Percentiles rank a stretch among this genome's conserved stretches.
These are phyloP conservation scores for Blastomyces emzantsi DNA, from an alignment of 2,329 filamentous ascomycete genomes.

Conservation along the genomic window DNA sequence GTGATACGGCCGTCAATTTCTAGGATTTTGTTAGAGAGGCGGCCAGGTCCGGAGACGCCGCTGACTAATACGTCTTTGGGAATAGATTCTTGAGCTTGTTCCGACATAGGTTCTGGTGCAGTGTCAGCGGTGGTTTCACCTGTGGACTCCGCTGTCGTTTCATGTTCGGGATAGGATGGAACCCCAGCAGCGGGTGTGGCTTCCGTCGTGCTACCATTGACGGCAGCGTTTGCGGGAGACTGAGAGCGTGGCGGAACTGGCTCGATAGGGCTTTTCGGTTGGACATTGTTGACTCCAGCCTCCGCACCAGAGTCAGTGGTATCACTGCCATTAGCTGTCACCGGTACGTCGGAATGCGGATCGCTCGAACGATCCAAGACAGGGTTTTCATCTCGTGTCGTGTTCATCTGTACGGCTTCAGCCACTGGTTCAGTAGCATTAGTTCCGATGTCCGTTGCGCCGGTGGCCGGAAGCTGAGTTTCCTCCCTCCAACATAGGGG, in stretches of 20 bases:
- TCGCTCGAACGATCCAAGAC: no score
- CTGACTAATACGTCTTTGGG: constrained; percentile 21
- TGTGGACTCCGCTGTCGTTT: background rate
- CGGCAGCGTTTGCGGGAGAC: background rate
- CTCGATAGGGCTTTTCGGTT: background rate
- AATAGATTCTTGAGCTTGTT: background rate
- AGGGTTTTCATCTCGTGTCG: background rate
- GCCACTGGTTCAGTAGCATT: background rate
- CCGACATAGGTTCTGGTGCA: no score
- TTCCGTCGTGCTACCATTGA: background rate
- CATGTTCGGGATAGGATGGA: no score
- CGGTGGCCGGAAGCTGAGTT: background rate
- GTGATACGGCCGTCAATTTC: constrained; percentile 33
- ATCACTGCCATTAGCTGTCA: background rate
- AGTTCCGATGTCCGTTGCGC: background rate
- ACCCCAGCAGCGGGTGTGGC: background rate
- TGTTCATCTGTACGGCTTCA: background rate
- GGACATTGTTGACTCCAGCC: background rate
- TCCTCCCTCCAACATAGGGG: background rate
- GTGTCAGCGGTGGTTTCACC: background rate
- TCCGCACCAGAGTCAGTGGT: background rate
- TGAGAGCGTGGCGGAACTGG: background rate
- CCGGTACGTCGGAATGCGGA: no score
- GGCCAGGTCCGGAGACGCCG: constrained; percentile 23
- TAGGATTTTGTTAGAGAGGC: constrained; percentile 29